phyloP scores from a whole-genome alignment of 805 yeast genomes.

The Wickerhamomyces hampshirensis region DNA sequence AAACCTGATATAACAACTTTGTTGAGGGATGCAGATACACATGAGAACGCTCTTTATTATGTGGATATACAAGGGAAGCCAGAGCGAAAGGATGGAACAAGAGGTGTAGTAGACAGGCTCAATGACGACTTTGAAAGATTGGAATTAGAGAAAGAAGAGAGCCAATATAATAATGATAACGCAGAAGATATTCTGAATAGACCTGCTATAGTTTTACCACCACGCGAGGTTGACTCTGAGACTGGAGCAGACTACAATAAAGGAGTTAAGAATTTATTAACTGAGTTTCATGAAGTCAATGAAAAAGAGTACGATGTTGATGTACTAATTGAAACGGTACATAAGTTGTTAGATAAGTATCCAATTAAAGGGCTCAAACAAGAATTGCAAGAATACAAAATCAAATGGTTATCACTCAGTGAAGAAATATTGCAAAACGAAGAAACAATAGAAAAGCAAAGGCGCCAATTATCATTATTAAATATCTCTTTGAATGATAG shows the following conservation, averaged over 20 bases:
- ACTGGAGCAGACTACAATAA: conserved; percentile 13
- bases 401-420: conserved; percentile 30
- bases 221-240: conserved; percentile 13
- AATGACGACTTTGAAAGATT: conserved; percentile 30
- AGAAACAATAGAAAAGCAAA: conserved; percentile 38
- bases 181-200: conserved; percentile 1
- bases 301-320: conserved; percentile 34
- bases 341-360: conserved; percentile 30
- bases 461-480: conserved; percentile 33
- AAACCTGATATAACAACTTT: conserved; percentile 49
- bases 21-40: conserved; percentile 53
- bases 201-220: conserved; percentile 21
- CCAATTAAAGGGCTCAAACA: conserved; percentile 34
- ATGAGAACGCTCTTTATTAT: conserved; percentile 47
- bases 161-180: background rate
- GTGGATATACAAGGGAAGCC: conserved; percentile 34
- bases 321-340: conserved; percentile 39
- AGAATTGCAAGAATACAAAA: conserved; percentile 22
- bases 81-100: conserved; percentile 48
- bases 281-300: conserved; percentile 27
- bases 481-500: conserved; percentile 27
- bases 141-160: conserved; percentile 26
- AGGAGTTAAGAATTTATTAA: conserved; percentile 29
- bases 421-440: conserved; percentile 40
- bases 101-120: conserved; percentile 31